Base-by-base conservation (phyloP, 495 filamentous ascomycete genomes). In the Echria macrotheca region DNA sequence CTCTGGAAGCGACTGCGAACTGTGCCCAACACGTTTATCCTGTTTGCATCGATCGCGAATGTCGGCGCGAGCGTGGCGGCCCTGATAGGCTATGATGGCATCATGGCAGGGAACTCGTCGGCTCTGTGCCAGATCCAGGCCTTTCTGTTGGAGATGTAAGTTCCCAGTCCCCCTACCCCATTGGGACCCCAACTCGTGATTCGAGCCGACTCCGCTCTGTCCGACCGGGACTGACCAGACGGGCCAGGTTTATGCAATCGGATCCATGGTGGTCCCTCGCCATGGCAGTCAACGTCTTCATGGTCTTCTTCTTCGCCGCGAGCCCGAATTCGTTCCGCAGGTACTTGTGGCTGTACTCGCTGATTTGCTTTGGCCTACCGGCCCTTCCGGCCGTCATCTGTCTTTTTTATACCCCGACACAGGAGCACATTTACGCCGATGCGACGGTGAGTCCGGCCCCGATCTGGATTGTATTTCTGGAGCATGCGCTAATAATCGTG, bases 231-330 rank as follows among this genome's bases (percentile, higher is more conserved):
- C 41, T 54, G 15, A 56, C 54, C 7, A 2, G 11, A 42, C 7
- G 44, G 9, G 2, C 6, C 41, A 79, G 76, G 63, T 77, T 78
- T 61, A 78, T 80, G 74, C 75, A 76, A 61, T 73, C 74, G 25
- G 76, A 80, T 60, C 71, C 76, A 2, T 71, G 71, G 68, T 80
- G 74, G 78, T 77, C 75, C 28, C 69, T 89, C 42, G 83, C 83
- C 50, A 93, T 94, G 87, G 87, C 89, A 0, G 72, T 85, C 49
- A 94, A 94, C 56, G 89, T 93, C 47, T 89, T 86, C 61, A 73
- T 94, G 46, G 85, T 86, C 25, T 89, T 94, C 62, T 91, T 93
- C 65, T 76, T 77, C 46, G 78, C 79, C 35, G 87, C 81, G 53
- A 79, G 81, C 35, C 78, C 84, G 0, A 69, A 75, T 12, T 76